Evolutionary conservation across 2,329 filamentous ascomycete species (phyloP).

Genomic region (Hymenoscyphus scutula): DNA sequence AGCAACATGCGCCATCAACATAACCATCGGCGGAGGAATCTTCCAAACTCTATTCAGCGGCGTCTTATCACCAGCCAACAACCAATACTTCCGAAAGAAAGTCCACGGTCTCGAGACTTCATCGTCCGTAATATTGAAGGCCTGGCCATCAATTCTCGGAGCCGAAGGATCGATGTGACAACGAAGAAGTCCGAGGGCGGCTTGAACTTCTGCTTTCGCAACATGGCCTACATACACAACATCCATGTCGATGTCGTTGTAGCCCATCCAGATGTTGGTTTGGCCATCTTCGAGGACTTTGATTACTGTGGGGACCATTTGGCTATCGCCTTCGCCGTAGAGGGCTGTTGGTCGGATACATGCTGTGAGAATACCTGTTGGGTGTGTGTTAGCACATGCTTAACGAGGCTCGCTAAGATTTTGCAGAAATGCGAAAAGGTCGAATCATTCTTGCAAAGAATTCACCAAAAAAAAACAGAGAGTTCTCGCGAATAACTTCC

Average conservation of each 20-base stretch:
- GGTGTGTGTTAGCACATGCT: too few relatives aligned
- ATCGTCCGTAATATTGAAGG: conserved; percentile 29
- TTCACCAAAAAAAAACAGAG: background rate
- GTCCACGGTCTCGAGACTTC: conserved; percentile 22
- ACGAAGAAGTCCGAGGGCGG: conserved; percentile 38
- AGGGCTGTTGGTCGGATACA: conserved; percentile 51
- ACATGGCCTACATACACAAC: conserved; percentile 37
- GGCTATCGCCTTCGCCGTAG: conserved; percentile 46
- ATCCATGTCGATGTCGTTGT: conserved; percentile 49
- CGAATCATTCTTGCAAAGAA: too few relatives aligned
- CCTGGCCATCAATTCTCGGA: conserved; percentile 25
- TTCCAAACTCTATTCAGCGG: conserved; percentile 23
- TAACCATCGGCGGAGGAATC: conserved; percentile 22
- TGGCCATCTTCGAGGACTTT: conserved; percentile 46
- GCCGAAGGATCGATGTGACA: conserved; percentile 18
- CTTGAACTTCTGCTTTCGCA: conserved; percentile 42
- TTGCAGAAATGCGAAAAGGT: too few relatives aligned
- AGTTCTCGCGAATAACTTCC: background rate
- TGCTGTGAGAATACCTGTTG: conserved; percentile 45
- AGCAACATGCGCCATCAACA: conserved; percentile 24
- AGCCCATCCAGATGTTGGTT: conserved; percentile 50
- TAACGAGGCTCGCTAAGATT: too few relatives aligned
- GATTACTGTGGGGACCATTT: conserved; percentile 38
- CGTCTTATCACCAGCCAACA: conserved; percentile 23
- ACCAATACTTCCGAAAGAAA: conserved; percentile 27